Conservation (phyloP, 192 early-diverging fungal genomes). For the Rhizophagus sp. region DNA sequence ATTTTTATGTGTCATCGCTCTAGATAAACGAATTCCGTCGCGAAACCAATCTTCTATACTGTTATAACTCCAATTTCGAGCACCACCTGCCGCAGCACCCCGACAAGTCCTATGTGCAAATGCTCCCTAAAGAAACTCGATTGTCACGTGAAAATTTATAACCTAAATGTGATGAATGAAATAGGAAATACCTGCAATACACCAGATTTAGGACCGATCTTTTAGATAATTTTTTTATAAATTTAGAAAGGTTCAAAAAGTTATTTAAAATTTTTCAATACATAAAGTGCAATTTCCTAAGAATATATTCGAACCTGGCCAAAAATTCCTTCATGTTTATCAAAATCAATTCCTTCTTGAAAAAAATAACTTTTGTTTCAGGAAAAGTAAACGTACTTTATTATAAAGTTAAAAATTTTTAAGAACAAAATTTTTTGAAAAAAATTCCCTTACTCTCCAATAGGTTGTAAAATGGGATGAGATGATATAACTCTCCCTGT, state of each 20-base stretch:
- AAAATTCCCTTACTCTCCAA: constrained; percentile 4
- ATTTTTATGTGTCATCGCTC: constrained; percentile 48
- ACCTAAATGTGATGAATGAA: too few relatives aligned
- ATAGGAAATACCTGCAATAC: constrained; percentile 20
- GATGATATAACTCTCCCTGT: constrained; percentile 4
- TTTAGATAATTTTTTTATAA: too few relatives aligned
- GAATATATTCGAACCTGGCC: not conserved
- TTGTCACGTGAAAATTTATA: not conserved
- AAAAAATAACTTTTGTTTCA: constrained; percentile 14
- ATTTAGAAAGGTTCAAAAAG: not conserved
- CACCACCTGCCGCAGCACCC: constrained; percentile 21
- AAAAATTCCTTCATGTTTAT: constrained; percentile 28
- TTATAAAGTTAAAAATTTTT: too few relatives aligned
- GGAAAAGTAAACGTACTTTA: not conserved
- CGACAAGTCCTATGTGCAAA: constrained; percentile 27
- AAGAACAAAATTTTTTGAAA: not conserved
- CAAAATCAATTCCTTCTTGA: constrained; percentile 18
- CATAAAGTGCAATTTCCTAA: not conserved
- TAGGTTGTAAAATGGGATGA: constrained; percentile 7
- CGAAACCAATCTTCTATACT: constrained; percentile 35
- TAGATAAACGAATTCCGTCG: constrained; percentile 43
- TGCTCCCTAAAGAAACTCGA: constrained; percentile 5
- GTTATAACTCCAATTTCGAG: constrained; percentile 22
- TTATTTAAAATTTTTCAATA: not conserved
- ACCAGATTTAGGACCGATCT: constrained; percentile 25